phyloP scores from a whole-genome alignment of 192 early-diverging fungal species.

The Obelidium mucronatum region DNA sequence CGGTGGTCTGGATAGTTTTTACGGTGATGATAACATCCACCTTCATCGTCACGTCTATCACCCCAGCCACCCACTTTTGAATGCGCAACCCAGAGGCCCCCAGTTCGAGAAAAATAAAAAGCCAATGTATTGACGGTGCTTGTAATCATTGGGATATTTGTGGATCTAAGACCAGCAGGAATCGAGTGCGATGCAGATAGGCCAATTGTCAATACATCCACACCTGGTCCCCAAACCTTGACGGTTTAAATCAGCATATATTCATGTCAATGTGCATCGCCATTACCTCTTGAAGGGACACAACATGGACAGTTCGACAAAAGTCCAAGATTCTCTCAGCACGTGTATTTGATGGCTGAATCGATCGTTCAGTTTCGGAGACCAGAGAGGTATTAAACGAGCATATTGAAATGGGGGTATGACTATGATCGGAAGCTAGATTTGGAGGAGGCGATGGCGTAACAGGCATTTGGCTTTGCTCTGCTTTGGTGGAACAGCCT shows the following conservation, averaged over 20 bases:
- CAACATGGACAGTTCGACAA: conserved; percentile 25
- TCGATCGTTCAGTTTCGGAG: neutral
- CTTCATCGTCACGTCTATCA: neutral
- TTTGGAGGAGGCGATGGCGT: too few species aligned
- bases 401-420: conserved; percentile 27
- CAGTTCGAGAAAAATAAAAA: conserved; percentile 28
- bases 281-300: conserved; percentile 32
- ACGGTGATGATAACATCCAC: neutral
- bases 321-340: conserved; percentile 34
- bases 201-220: conserved; percentile 27
- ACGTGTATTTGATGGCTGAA: neutral
- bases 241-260: neutral
- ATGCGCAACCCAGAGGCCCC: conserved; percentile 40
- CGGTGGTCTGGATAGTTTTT: too few species aligned
- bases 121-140: conserved; percentile 32
- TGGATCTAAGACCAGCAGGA: conserved; percentile 25
- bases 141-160: conserved; percentile 20
- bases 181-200: conserved; percentile 33
- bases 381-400: conserved; percentile 33
- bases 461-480: too few species aligned
- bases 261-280: neutral
- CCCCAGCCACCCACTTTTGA: conserved; percentile 21
- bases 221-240: conserved; percentile 40
- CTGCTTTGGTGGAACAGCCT: too few species aligned
- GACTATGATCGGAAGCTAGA: neutral